Evolutionary conservation across 2,329 filamentous ascomycete species (phyloP).

Genomic region (Phialophora verrucosa): DNA sequence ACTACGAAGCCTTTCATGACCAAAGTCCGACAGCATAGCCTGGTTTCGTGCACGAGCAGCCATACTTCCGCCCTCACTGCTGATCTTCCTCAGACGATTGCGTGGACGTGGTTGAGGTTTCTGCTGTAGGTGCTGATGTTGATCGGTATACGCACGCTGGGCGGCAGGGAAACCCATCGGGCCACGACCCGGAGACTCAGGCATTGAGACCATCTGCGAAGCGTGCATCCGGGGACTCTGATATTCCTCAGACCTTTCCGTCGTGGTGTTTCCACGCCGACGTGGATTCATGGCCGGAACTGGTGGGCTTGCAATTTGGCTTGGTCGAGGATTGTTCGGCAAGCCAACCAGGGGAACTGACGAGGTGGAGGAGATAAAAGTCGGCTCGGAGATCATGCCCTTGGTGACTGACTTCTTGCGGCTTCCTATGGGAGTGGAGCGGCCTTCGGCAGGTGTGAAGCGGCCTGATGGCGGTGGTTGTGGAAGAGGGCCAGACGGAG

Average conservation of each 20-base stretch:
- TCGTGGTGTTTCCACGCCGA: conserved; percentile 57
- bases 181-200: conserved; percentile 16
- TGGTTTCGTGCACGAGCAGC: conserved; percentile 53
- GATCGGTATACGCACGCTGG: conserved; percentile 19
- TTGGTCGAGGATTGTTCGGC: conserved; percentile 49
- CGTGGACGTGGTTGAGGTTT: conserved; percentile 41
- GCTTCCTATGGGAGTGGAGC: conserved; percentile 34
- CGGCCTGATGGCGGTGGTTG: conserved; percentile 53
- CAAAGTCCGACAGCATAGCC: conserved; percentile 42
- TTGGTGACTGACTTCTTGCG: conserved; percentile 67
- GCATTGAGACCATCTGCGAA: conserved; percentile 22
- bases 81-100: conserved; percentile 54
- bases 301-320: conserved; percentile 50
- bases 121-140: conserved; percentile 21
- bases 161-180: conserved; percentile 7
- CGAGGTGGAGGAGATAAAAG: conserved; percentile 59
- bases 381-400: conserved; percentile 66
- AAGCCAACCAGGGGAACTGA: conserved; percentile 64
- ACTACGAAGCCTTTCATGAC: conserved; percentile 34
- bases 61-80: conserved; percentile 58
- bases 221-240: conserved; percentile 26
- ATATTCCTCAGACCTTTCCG: conserved; percentile 41
- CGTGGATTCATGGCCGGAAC: conserved; percentile 66
- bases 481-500: conserved; percentile 49
- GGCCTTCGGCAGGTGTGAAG: conserved; percentile 41